Conservation (phyloP, 441 rosid genomes). For the Gossypium lobatum region DNA sequence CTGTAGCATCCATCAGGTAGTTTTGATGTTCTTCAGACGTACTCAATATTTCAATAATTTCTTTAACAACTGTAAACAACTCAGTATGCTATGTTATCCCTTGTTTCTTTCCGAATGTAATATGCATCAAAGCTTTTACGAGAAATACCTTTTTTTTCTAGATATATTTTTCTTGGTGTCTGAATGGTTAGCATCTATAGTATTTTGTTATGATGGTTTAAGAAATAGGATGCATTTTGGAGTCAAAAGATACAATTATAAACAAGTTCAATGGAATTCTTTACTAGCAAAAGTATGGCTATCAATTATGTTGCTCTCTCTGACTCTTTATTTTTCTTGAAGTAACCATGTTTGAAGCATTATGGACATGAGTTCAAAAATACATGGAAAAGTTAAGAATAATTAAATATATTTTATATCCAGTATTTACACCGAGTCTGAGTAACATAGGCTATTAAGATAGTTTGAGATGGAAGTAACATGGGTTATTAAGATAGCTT, state of each 20-base stretch:
- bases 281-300: not conserved
- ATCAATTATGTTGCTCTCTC: not conserved
- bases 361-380: not conserved
- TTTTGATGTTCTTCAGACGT: slow-evolving; percentile 5
- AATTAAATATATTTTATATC: not conserved
- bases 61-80: not conserved
- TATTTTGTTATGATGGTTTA: not conserved
- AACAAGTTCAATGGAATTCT: not conserved
- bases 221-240: not conserved
- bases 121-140: not conserved
- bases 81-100: not conserved
- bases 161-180: not conserved
- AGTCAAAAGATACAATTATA: not conserved
- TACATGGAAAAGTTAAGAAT: not conserved
- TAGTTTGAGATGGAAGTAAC: not conserved
- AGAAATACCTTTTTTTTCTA: not conserved
- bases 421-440: not conserved
- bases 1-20: slow-evolving; percentile 95
- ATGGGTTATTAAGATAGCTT: not conserved
- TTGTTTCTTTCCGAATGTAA: not conserved
- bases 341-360: not conserved
- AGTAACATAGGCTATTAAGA: not conserved
- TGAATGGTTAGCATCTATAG: not conserved
- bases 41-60: not conserved
- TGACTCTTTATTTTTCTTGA: not conserved